phyloP scores from a whole-genome alignment of 371 early-diverging fungal species.

The Mycotypha africana region DNA sequence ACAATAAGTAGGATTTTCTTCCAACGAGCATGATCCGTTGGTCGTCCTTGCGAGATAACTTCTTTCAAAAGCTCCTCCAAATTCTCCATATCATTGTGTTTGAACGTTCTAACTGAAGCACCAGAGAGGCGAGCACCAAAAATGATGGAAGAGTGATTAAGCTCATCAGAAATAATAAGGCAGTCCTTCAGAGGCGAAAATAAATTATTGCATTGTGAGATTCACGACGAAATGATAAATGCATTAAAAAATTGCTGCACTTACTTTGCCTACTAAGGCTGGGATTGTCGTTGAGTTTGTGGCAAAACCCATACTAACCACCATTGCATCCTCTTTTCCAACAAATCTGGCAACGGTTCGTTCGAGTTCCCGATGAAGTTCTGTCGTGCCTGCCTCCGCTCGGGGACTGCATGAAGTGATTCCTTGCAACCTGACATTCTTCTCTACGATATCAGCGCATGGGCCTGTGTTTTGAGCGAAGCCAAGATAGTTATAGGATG shows the following conservation, averaged over 20 bases:
- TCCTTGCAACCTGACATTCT: conserved; percentile 56
- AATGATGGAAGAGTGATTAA: conserved; percentile 96
- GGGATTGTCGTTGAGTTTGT: conserved; percentile 98
- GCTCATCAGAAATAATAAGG: conserved; percentile 94
- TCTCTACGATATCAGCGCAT: conserved; percentile 89
- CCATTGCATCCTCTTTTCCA: conserved; percentile 90
- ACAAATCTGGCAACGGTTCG: conserved; percentile 89
- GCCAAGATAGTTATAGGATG: conserved; percentile 99
- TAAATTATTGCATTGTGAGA: too few relatives aligned
- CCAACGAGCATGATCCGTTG: conserved; percentile 97
- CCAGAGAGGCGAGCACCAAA: conserved; percentile 94
- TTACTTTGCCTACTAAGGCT: conserved; percentile 75
- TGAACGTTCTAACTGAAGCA: conserved; percentile 90
- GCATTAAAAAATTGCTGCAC: too few relatives aligned
- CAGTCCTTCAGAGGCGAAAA: conserved; percentile 46
- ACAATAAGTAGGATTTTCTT: conserved; percentile 97
- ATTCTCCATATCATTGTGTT: conserved; percentile 84
- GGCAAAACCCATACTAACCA: conserved; percentile 98
- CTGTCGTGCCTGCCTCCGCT: conserved; percentile 64
- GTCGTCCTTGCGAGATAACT: conserved; percentile 96
- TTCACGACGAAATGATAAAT: too few relatives aligned
- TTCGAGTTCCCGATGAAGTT: conserved; percentile 81
- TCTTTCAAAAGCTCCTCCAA: conserved; percentile 84
- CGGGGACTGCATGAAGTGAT: conserved; percentile 63
- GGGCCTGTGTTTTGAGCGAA: conserved; percentile 90